Base-by-base conservation (phyloP, 192 early-diverging fungal species). In the Allomyces javanicus region DNA sequence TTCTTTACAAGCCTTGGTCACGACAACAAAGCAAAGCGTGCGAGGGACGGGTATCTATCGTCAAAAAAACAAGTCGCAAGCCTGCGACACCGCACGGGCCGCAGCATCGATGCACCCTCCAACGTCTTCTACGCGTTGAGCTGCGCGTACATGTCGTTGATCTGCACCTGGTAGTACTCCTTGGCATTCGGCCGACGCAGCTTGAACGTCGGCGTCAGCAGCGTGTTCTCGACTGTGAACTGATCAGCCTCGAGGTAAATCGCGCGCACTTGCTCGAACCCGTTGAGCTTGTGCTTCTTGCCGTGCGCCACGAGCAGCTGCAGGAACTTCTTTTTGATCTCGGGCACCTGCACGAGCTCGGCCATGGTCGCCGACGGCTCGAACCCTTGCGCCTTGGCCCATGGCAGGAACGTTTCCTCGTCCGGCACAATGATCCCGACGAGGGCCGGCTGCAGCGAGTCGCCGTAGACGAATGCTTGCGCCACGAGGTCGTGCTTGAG, bases 201-300 rank as follows among this genome's bases (percentile, higher is more conserved):
- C 79, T 97, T 97, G 81, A 93, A 87, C 1, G 94, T 93, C 4
- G 94, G 94, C 1, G 94, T 95, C 6, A 97, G 75, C 64, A 86
- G 85, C 65, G 86, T 88, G 63, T 77, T 79, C 61, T 94, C 89
- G 25, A 92, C 76, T 3, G 85, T 76, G 67, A 98, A 93, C 43
- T 80, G 77, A 19, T 84, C 78, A 50, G 83, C 63, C 22, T 85
- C 85, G 26, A 97, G 70, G 73, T 85, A 76, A 63, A 94, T 79
- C 26, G 77, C 83, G 68, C 85, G 87, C 24, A 89, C 75, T 66
- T 85, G 82, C 76, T 97, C 94, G 72, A 93, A 97, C 1, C 94
- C 91, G 74, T 90, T 88, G 68, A 96, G 76, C 65, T 87, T 88
- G 40, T 80, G 72, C 58, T 78, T 75, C 44, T 81, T 82, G 23